Evolutionary conservation across 73 alveolate species (phyloP), one percentile per base, ranked within the genome.

Genomic region (Blepharisma stoltei): DNA sequence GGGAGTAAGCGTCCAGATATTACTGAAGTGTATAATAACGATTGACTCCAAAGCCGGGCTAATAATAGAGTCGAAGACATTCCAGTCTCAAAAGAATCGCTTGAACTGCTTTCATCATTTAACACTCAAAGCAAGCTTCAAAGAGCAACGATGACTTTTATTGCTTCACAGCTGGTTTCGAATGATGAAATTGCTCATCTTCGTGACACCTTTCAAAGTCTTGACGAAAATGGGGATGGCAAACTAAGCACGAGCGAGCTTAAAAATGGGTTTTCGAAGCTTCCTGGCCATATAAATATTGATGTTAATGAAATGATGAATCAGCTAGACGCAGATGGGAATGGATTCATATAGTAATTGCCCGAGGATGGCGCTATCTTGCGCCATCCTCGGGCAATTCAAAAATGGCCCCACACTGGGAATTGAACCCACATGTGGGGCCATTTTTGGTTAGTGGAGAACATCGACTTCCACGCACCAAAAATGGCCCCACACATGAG

Each of bases 61-160:
- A 20, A 52, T 52, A 20, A 52, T 52, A 52, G 23, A 2, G 66
- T 52, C 66, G 66, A 11, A 14, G 66, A 52, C 4, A 52, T 14
- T 20, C n/a, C 23, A 52, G 23, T 52, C 2, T 0, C 23, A 52
- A 52, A 20, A 14, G n/a, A 11, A 52, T 14, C 66, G n/a, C 23
- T 52, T 14, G n/a, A 11, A 4, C n/a, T 14, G n/a, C 66, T 52
- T 20, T 14, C n/a, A 11, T 20, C n/a, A 52, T 52, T 52, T 52
- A 20, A 52, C 23, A 52, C 66, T 52, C 66, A 52, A 52, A 52
- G 66, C 66, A 52, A 52, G 23, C 66, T 52, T 4, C 66, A 52
- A 4, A 52, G 66, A 20, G 66, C 66, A 1, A 52, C 66, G 23
- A 14, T 52, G 23, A 20, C 66, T 52, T 52, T 52, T 52, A 52